A percentile compares a stretch with the other conserved stretches of the same genome.
Evolutionary conservation across 257 asterid genomes (phyloP).

Genomic region (Henckelia pumila): DNA sequence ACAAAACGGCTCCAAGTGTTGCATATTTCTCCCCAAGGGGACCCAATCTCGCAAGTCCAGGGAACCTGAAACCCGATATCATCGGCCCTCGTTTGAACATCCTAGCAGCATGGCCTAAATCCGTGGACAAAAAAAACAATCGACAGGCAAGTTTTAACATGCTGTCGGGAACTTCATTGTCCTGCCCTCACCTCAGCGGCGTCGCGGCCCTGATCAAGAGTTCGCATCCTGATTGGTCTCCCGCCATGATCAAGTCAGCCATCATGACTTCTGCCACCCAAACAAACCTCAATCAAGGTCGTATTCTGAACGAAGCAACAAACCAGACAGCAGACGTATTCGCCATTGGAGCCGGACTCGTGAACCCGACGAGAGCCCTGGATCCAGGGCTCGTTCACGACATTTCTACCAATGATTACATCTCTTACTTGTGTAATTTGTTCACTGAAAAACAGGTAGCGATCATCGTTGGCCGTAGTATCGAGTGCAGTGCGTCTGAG

Average conservation of each 20-base stretch:
- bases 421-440: constrained; percentile 29
- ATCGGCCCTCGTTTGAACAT: constrained; percentile 34
- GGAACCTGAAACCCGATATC: constrained; percentile 37
- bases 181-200: constrained; percentile 46
- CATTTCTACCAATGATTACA: constrained; percentile 22
- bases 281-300: not conserved
- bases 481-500: constrained; percentile 15
- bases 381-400: constrained; percentile 42
- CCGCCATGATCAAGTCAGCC: constrained; percentile 38
- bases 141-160: constrained; percentile 20
- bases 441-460: constrained; percentile 25
- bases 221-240: constrained; percentile 38
- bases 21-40: constrained; percentile 37
- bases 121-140: constrained; percentile 7
- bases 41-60: constrained; percentile 26
- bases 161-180: constrained; percentile 37
- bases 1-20: constrained; percentile 21
- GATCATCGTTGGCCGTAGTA: constrained; percentile 1
- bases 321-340: constrained; percentile 19
- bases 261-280: constrained; percentile 35
- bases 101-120: constrained; percentile 32
- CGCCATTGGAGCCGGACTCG: constrained; percentile 37
- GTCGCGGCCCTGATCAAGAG: constrained; percentile 32
- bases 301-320: constrained; percentile 19
- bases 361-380: constrained; percentile 30